Evolutionary conservation across 1,284 basidiomycete species (phyloP), one percentile per base, ranked within the genome.

Genomic region (Vanrija humicola): DNA sequence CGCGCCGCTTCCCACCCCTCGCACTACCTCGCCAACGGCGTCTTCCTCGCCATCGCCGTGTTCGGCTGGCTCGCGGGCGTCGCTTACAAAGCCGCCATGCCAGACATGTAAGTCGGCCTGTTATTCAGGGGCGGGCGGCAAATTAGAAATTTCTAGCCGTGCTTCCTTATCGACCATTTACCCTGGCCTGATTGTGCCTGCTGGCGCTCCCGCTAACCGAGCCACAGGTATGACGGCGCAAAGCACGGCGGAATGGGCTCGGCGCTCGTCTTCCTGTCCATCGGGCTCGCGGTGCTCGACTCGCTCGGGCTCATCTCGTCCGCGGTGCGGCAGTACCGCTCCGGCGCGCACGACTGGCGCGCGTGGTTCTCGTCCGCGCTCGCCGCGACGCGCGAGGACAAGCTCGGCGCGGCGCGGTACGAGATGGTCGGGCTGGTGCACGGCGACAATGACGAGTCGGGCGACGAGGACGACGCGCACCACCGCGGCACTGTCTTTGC

Each of bases 11-110:
- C 64, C 34, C 70, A 72, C 48, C 66, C 70, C 6, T 56, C 61
- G 14, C 72, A 74, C 51, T 64, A 70, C 59, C 44, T 72, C 45
- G 66, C 48, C 50, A 71, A 69, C 52, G 54, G 46, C 12, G 56
- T 48, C 3, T 69, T 69, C 58, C 57, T 73, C 26, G 56, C 47
- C 19, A 48, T 69, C 25, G 64, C 68, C 43, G 38, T 66, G 15
- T 46, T 68, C 12, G 70, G 72, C 15, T 76, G 74, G 74, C 45
- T 73, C 38, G 59, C 64, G n/a, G 68, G 69, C 21, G 60, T 64
- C 10, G 64, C 63, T 6, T 75, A 75, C 61, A 67, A 68, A 39
- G 62, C 64, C 5, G 63, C 58, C 5, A 69, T 67, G 38, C 66
- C 68, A 23, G 60, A 73, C 48, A 54, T 72, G 69, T 75, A 50